Evolutionary conservation across 139 green algal genomes (phyloP), one percentile per base, ranked within the genome.

Genomic region (Astrephomene gubernaculifera): DNA sequence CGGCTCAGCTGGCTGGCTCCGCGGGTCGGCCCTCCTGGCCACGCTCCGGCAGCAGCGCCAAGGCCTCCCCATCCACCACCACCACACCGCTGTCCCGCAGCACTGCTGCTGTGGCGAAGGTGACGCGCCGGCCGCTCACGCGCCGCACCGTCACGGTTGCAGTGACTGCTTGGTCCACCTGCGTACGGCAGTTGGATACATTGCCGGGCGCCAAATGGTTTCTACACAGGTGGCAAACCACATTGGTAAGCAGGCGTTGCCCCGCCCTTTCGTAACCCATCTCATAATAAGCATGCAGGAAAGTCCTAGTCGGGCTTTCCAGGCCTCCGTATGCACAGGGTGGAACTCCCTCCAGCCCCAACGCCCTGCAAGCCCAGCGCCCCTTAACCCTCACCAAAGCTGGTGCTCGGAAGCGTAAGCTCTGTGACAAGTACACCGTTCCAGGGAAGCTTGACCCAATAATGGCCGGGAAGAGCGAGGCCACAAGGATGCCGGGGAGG

Each of bases 381-480:
- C 7, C 31, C 57, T 29, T 27, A 7, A 67, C 17, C 6, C 84
- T 70, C 41, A 96, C 93, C 70, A 74, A 36, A 7, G 87, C 88
- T 4, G 81, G 85, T 3, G 81, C 27, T 27, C 89, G 72, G 65
- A 98, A 98, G 29, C 88, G 91, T 1, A 97, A 86, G 0, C 71
- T 90, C 82, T 98, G 95, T 0, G 41, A 91, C 0, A 89, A 39
- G 60, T 98, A 98, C 17, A 97, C 33, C 1, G 92, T 89, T 0
- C 94, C 94, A 2, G 94, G 94, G 36, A 94, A 95, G 27, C 43
- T 39, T 5, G 71, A 90, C 22, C 93, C 94, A 22, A 98, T 96
- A 39, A 97, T 90, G 7, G 92, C 94, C 22, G 93, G 93, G 31
- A 98, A 97, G 29, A 97, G 84, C 0, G 93, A 94, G 0, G 94